Base-by-base conservation (phyloP, 2,329 filamentous ascomycete species). In the Phyllosticta capitalensis region DNA sequence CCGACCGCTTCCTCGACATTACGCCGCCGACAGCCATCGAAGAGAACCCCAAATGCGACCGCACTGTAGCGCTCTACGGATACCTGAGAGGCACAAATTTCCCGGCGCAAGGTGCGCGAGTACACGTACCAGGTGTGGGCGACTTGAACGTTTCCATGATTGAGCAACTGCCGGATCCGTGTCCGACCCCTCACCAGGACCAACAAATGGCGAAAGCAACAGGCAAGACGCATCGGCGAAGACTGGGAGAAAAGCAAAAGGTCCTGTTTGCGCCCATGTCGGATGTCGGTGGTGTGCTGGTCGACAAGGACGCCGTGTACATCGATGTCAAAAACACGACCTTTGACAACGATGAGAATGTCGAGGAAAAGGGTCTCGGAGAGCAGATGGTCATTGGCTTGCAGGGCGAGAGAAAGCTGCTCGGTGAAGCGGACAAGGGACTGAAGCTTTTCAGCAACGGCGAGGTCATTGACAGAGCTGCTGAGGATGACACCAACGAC, bases 191-290 rank as follows among this genome's bases (percentile, higher is more conserved):
- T 1, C 87, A 84, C 58, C 91, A 95, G 80, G 88, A 96, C 67
- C 89, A 94, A 72, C 90, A 89, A 6, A 77, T 92, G 49, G 89
- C 90, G 48, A 96, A 95, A 70, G 83, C 85, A 1, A 86, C 86
- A 0, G 92, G 92, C 2, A 96, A 95, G 73, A 86, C 86, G 33
- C 87, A 86, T 49, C 81, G 91, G 64, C 85, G 87, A 68, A 82
- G 92, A 60, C 76, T 99, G 14, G 94, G 95, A 30, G 94, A 99
- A 70, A 99, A 97, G 75, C 92, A 99, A 70, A 96, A 96, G 76
- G 84, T 95, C 66, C 78, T 99, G 5, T 95, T 96, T 73, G 95
- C 94, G 2, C 95, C 94, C 33, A 97, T 99, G 92, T 96, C 92
- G 24, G 94, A 99, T 74, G 91, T 96, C 33, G 95, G 92, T 64